Evolutionary conservation across 495 filamentous ascomycete species (phyloP).

Genomic region (Cenococcum geophilum): DNA sequence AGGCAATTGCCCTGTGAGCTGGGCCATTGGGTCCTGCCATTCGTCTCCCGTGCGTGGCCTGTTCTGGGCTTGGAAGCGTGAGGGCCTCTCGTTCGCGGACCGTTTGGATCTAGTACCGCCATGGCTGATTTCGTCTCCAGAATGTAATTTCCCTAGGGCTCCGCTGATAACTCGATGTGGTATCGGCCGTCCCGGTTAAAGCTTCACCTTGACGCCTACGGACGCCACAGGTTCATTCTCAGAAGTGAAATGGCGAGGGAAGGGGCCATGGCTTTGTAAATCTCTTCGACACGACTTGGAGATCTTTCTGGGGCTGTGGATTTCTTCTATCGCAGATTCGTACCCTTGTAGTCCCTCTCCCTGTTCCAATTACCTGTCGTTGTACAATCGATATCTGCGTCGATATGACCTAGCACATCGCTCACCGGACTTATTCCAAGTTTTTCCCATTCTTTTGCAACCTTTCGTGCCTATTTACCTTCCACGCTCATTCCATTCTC

Average conservation of each 20-base stretch:
- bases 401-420: neutral
- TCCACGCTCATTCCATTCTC: neutral
- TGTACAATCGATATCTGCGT: neutral
- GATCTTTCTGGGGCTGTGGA: conserved; percentile 10
- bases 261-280: neutral
- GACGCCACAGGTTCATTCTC: neutral
- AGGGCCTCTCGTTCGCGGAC: conserved; percentile 2
- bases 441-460: neutral
- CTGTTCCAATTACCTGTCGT: conserved; percentile 4
- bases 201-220: conserved; percentile 1
- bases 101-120: neutral
- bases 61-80: neutral
- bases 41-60: neutral
- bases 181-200: neutral
- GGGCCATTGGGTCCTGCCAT: neutral
- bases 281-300: conserved; percentile 6
- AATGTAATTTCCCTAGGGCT: conserved; percentile 1
- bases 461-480: neutral
- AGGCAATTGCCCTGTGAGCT: neutral
- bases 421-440: neutral
- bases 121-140: conserved; percentile 3
- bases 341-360: conserved; percentile 9
- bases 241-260: neutral
- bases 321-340: conserved; percentile 13
- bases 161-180: neutral